These are phyloP conservation scores for Beauveria asiatica DNA, from an alignment of 2,329 filamentous ascomycete species.

Conservation along the genomic window DNA sequence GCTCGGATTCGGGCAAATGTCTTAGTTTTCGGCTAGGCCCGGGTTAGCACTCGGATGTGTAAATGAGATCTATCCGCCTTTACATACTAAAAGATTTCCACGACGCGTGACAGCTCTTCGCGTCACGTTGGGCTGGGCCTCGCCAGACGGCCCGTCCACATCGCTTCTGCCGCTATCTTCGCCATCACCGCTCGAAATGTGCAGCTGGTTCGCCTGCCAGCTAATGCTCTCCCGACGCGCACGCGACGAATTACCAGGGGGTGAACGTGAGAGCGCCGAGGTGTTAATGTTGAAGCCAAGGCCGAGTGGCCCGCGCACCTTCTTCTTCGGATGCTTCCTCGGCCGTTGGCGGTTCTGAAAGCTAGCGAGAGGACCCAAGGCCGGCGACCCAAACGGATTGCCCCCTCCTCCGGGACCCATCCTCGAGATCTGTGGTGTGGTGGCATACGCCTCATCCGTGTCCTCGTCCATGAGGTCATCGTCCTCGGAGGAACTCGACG, in stretches of 20 bases:
- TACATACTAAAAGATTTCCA: conserved; percentile 75
- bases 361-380: conserved; percentile 57
- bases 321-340: conserved; percentile 57
- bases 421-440: conserved; percentile 64
- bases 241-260: conserved; percentile 46
- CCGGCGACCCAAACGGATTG: conserved; percentile 11
- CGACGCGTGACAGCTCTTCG: conserved; percentile 75
- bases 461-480: conserved; percentile 65
- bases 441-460: conserved; percentile 72
- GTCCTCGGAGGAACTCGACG: conserved; percentile 64
- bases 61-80: not conserved
- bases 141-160: conserved; percentile 38
- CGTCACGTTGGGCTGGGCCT: conserved; percentile 66
- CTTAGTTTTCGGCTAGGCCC: conserved; percentile 78
- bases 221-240: conserved; percentile 81
- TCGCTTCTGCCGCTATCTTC: conserved; percentile 58
- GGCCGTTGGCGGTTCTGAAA: conserved; percentile 72
- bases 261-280: conserved; percentile 58
- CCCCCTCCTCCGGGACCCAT: not conserved
- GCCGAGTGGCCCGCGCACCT: conserved; percentile 38
- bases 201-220: conserved; percentile 79
- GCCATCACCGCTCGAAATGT: conserved; percentile 63
- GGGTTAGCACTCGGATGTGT: not conserved
- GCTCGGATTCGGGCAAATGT: conserved; percentile 90
- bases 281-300: conserved; percentile 40